Conservation (phyloP, 345 rosid genomes). For the Gossypium herbaceum region DNA sequence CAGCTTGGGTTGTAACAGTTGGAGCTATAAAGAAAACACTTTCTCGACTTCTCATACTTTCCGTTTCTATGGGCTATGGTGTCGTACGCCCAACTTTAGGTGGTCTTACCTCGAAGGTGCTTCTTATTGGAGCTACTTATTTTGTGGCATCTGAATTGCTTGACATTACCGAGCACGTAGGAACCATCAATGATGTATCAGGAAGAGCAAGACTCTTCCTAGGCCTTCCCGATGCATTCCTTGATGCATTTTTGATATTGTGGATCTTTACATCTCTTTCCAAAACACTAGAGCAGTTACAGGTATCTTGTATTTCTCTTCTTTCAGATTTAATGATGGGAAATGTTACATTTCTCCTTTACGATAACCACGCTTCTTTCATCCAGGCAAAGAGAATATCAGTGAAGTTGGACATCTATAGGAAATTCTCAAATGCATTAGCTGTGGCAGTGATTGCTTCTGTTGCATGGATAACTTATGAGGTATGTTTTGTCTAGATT, state of each 20-base stretch:
- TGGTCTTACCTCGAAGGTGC: slow-evolving; percentile 92
- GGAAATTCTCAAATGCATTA: slow-evolving; percentile 93
- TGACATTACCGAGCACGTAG: slow-evolving; percentile 81
- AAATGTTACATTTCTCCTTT: not conserved
- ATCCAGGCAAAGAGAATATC: slow-evolving; percentile 68
- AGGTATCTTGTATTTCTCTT: slow-evolving; percentile 42
- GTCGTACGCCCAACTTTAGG: slow-evolving; percentile 96
- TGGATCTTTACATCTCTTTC: slow-evolving; percentile 95
- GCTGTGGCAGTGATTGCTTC: slow-evolving; percentile 79
- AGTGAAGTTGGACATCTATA: slow-evolving; percentile 79
- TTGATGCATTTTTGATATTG: slow-evolving; percentile 88
- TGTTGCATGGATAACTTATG: slow-evolving; percentile 84
- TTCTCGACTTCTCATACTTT: slow-evolving; percentile 64
- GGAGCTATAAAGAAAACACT: slow-evolving; percentile 77
- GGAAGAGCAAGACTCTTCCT: slow-evolving; percentile 85
- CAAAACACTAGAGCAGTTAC: slow-evolving; percentile 73
- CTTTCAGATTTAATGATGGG: not conserved
- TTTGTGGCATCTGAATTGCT: slow-evolving; percentile 88
- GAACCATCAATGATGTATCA: slow-evolving; percentile 77
- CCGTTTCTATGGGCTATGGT: slow-evolving; percentile 95
- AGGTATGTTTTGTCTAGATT: slow-evolving; percentile 42
- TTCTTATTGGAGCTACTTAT: slow-evolving; percentile 79
- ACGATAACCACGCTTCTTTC: not conserved
- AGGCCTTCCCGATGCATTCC: slow-evolving; percentile 84
- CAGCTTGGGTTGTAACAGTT: slow-evolving; percentile 64